Conservation (phyloP, 164 flowering plant species). For the Dillenia turbinata region DNA sequence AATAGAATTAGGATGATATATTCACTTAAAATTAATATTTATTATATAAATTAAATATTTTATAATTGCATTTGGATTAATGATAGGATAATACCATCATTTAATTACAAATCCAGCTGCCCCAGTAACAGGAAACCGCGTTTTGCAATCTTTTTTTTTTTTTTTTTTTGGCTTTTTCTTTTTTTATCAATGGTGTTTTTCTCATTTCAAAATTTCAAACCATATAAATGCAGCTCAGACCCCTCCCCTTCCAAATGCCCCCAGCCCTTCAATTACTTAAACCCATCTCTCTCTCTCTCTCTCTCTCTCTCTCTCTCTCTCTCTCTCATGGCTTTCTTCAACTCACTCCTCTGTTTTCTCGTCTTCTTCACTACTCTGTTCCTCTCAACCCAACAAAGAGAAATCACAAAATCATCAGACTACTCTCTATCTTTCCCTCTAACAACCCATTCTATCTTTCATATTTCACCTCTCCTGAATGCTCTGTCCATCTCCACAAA, state of each 20-base stretch:
- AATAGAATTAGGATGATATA: neutral
- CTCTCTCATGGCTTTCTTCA: conserved; percentile 13
- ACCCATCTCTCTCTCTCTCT: no score
- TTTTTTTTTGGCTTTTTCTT: neutral
- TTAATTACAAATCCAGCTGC: no score
- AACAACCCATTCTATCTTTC: conserved; percentile 10
- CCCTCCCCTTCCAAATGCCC: neutral
- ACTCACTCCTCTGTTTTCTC: conserved; percentile 6
- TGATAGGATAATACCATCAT: no score
- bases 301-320: conserved; percentile 3
- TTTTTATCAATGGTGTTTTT: neutral
- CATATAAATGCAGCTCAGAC: neutral
- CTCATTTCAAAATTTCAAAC: conserved; percentile 1
- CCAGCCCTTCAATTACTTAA: neutral
- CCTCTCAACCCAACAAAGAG: conserved; percentile 9
- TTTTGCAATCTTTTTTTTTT: neutral
- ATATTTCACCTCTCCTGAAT: conserved; percentile 13
- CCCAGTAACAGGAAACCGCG: neutral
- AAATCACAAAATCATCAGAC: conserved; percentile 1
- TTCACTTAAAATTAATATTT: neutral
- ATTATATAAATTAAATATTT: no score
- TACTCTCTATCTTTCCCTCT: conserved; percentile 33
- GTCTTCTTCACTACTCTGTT: conserved; percentile 6
- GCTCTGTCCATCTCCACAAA: conserved; percentile 4
- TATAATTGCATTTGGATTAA: no score